A percentile compares a stretch with the other conserved stretches of the same genome.
These are phyloP conservation scores for Cornus kousa DNA, from an alignment of 148 eudicot genomes.

Conservation along the genomic window DNA sequence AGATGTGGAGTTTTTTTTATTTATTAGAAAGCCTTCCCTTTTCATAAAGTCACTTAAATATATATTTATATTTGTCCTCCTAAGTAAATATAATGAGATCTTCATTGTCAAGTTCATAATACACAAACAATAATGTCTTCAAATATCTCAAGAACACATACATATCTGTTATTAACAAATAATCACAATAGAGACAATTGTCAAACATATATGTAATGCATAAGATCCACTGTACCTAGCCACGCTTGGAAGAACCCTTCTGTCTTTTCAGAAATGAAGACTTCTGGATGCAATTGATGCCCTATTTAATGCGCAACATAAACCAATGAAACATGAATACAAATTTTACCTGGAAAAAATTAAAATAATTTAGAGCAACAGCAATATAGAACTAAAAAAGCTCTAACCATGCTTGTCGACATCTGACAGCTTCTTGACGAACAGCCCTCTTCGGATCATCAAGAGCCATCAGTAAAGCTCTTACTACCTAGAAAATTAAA, in stretches of 20 bases:
- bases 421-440: slow-evolving; percentile 91
- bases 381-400: background rate
- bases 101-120: no score
- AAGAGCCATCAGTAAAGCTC: slow-evolving; percentile 64
- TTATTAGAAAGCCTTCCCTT: no score
- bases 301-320: slow-evolving; percentile 32
- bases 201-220: background rate
- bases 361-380: background rate
- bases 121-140: background rate
- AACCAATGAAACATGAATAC: slow-evolving; percentile 5
- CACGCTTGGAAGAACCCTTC: slow-evolving; percentile 9
- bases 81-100: no score
- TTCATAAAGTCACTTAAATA: no score
- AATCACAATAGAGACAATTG: background rate
- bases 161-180: background rate
- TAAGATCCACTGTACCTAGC: slow-evolving; percentile 8
- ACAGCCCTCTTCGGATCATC: slow-evolving; percentile 91
- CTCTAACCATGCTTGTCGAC: slow-evolving; percentile 84
- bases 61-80: no score
- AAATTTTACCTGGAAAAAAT: slow-evolving; percentile 4
- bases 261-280: slow-evolving; percentile 25
- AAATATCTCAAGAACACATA: background rate
- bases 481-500: slow-evolving; percentile 52
- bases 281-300: slow-evolving; percentile 50
- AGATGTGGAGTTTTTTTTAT: no score